These are phyloP conservation scores for Penicillium turbatum DNA, from an alignment of 495 filamentous ascomycete species.

Conservation along the genomic window DNA sequence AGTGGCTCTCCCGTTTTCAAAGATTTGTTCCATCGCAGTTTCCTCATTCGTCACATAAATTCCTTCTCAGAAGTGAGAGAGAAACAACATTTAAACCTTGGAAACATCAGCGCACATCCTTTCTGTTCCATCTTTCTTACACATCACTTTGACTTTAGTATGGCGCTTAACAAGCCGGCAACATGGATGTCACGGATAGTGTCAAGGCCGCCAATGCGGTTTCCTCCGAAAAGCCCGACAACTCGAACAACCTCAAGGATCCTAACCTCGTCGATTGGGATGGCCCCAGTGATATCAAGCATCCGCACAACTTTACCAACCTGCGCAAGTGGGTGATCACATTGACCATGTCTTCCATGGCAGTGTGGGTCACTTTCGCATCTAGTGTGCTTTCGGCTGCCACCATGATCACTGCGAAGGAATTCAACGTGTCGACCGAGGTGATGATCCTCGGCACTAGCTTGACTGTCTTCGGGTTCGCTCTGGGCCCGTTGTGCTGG, in stretches of 20 bases:
- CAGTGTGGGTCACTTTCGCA: constrained; percentile 57
- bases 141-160: too few relatives aligned
- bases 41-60: too few relatives aligned
- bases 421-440: constrained; percentile 50
- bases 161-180: too few relatives aligned
- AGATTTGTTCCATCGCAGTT: too few relatives aligned
- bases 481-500: constrained; percentile 51
- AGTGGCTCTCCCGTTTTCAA: too few relatives aligned
- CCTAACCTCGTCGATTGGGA: constrained; percentile 44
- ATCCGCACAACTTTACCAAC: constrained; percentile 64
- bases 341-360: constrained; percentile 53
- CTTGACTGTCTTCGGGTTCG: constrained; percentile 54
- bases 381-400: constrained; percentile 58
- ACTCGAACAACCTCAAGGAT: constrained; percentile 27
- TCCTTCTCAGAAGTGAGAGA: too few relatives aligned
- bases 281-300: constrained; percentile 58
- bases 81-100: too few relatives aligned
- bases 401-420: constrained; percentile 40
- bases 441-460: constrained; percentile 55
- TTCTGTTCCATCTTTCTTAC: too few relatives aligned
- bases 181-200: too few relatives aligned
- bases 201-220: too few relatives aligned
- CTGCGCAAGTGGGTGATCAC: constrained; percentile 68
- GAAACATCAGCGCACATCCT: too few relatives aligned
- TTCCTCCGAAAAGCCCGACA: constrained; percentile 13